Percentiles rank a stretch among this genome's conserved stretches.
Evolutionary conservation across 352 stramenopile species (phyloP).

Genomic region (Globisporangium ultimum): DNA sequence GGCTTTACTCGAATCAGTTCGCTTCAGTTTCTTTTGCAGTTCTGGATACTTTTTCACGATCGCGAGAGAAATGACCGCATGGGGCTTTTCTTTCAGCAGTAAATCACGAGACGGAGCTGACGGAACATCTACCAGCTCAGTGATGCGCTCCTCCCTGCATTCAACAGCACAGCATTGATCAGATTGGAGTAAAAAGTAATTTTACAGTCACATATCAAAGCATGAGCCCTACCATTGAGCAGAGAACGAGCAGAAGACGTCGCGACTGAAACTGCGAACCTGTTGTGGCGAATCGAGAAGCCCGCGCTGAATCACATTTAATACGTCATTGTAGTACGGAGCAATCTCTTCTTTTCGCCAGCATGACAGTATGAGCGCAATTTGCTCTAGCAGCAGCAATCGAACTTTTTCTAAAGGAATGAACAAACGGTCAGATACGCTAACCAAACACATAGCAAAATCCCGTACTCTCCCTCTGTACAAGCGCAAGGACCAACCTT

Average conservation of each 20-base stretch:
- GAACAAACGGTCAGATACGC: not conserved
- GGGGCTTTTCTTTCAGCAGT: conserved; percentile 46
- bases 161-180: no score
- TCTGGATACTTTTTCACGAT: conserved; percentile 42
- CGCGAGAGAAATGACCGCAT: conserved; percentile 34
- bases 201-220: not conserved
- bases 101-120: conserved; percentile 29
- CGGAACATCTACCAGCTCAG: conserved; percentile 46
- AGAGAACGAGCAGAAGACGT: conserved; percentile 43
- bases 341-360: conserved; percentile 50
- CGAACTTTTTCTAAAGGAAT: conserved; percentile 42
- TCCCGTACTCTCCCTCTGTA: not conserved
- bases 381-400: conserved; percentile 51
- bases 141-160: conserved; percentile 41
- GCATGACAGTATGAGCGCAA: conserved; percentile 48
- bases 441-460: no score
- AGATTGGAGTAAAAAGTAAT: not conserved
- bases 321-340: conserved; percentile 38
- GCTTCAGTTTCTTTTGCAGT: conserved; percentile 13
- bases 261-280: conserved; percentile 43
- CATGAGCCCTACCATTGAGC: conserved; percentile 38
- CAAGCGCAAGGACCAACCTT: conserved; percentile 25
- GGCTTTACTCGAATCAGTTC: conserved; percentile 7
- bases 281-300: conserved; percentile 36
- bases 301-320: conserved; percentile 45